Evolutionary conservation across 2,329 filamentous ascomycete species (phyloP).

Genomic region (Sclerotinia nivalis): DNA sequence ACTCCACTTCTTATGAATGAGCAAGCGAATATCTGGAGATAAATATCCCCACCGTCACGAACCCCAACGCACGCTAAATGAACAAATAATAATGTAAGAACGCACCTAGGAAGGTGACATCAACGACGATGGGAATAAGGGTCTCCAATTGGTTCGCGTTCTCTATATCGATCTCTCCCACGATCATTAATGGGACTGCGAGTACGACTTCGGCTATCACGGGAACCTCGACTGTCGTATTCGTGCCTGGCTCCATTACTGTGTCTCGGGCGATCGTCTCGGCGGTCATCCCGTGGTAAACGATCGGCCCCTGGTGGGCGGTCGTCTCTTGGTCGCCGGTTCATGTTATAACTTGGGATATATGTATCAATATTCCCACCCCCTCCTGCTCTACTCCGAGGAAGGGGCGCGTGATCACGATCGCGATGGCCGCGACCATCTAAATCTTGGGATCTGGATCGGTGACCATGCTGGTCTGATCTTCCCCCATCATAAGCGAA

Average conservation of each 20-base stretch:
- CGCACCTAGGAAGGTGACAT: background rate
- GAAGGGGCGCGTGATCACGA: constrained; percentile 25
- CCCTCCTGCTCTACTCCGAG: constrained; percentile 32
- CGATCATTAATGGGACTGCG: constrained; percentile 46
- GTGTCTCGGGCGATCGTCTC: constrained; percentile 35
- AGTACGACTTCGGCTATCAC: constrained; percentile 46
- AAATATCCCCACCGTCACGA: background rate
- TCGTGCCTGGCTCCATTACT: constrained; percentile 45
- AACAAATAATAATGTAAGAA: constrained; percentile 13
- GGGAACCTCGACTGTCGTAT: constrained; percentile 45
- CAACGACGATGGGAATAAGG: constrained; percentile 24
- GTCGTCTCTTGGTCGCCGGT: constrained; percentile 39
- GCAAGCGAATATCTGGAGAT: background rate
- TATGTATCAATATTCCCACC: constrained; percentile 49
- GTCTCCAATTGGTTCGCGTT: constrained; percentile 40
- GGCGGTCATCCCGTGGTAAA: constrained; percentile 43
- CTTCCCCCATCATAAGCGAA: constrained; percentile 37
- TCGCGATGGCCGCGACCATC: constrained; percentile 32
- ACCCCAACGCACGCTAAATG: constrained; percentile 15
- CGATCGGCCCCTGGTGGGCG: constrained; percentile 45
- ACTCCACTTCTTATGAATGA: constrained; percentile 8
- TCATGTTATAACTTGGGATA: constrained; percentile 50
- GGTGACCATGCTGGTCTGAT: constrained; percentile 44
- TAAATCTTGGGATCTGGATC: constrained; percentile 46
- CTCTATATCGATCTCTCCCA: constrained; percentile 47